Conservation (phyloP, 169 alveolate species). For the Cryptosporidium felis region DNA sequence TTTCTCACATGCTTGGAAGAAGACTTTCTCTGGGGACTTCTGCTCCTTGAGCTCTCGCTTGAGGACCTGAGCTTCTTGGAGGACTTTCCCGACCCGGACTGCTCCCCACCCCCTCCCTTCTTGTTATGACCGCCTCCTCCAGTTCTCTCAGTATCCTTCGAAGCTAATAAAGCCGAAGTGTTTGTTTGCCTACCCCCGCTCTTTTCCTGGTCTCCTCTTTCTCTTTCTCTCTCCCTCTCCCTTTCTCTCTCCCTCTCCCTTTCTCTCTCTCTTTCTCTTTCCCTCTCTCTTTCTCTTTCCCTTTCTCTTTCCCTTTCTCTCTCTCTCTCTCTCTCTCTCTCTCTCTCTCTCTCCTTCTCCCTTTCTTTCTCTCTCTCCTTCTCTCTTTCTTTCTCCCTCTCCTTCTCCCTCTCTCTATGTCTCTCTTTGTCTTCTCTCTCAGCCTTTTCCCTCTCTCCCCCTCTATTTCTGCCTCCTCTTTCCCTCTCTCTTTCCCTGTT, state of each 20-base stretch:
- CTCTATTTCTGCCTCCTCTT: too few relatives aligned
- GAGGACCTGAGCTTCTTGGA: conserved; percentile 34
- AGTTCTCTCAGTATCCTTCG: not conserved
- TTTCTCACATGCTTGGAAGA: conserved; percentile 39
- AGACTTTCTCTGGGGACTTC: conserved; percentile 35
- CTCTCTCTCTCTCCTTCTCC: conserved; percentile 33
- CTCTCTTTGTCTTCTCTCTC: too few relatives aligned
- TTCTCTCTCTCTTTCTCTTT: conserved; percentile 6
- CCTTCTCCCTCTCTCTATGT: not conserved
- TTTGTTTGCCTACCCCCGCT: not conserved
- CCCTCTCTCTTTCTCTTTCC: conserved; percentile 5
- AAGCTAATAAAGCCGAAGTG: not conserved
- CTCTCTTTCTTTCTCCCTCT: not conserved
- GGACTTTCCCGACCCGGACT: too few relatives aligned
- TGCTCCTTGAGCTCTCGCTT: conserved; percentile 52
- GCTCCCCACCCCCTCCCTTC: too few relatives aligned
- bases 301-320: not conserved
- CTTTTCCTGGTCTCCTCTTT: not conserved
- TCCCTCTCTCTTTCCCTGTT: too few relatives aligned
- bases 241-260: conserved; percentile 29
- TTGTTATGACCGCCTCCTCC: not conserved
- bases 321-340: conserved; percentile 56
- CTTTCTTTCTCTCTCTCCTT: not conserved
- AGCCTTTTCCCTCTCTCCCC: too few relatives aligned
- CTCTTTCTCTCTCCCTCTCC: conserved; percentile 6